Percentiles rank a stretch among this genome's conserved stretches.
phyloP scores from a whole-genome alignment of 768 basidiomycete species.

The Collybia nuda region DNA sequence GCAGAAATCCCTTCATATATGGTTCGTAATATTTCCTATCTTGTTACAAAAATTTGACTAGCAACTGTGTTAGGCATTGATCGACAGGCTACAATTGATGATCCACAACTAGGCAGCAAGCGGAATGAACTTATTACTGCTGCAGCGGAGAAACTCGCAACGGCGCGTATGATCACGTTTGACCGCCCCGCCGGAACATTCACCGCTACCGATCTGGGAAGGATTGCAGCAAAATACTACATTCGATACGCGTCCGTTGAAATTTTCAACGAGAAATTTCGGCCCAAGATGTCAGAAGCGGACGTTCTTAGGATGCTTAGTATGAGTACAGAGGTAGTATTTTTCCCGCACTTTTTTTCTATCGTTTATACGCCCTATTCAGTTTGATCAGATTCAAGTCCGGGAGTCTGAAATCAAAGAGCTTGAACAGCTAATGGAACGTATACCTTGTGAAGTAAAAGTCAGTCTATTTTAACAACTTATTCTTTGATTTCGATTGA shows the following conservation, averaged over 20 bases:
- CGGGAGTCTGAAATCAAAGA: slow-evolving; percentile 89
- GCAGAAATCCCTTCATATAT: slow-evolving; percentile 84
- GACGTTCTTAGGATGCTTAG: slow-evolving; percentile 86
- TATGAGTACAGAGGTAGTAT: slow-evolving; percentile 82
- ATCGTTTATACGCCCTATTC: slow-evolving; percentile 3
- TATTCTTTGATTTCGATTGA: too few relatives aligned
- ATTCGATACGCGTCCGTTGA: slow-evolving; percentile 84
- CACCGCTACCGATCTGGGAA: slow-evolving; percentile 84
- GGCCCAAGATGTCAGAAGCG: slow-evolving; percentile 86
- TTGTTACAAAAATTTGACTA: slow-evolving; percentile 6
- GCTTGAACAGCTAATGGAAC: slow-evolving; percentile 65
- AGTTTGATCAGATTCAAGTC: slow-evolving; percentile 96
- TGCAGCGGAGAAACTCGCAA: slow-evolving; percentile 67
- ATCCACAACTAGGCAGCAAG: slow-evolving; percentile 71
- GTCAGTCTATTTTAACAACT: slow-evolving; percentile 45
- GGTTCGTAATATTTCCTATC: slow-evolving; percentile 42
- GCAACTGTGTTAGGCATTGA: slow-evolving; percentile 56
- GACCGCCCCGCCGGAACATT: slow-evolving; percentile 60
- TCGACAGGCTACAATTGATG: slow-evolving; percentile 64
- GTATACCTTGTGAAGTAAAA: slow-evolving; percentile 78
- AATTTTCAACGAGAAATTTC: slow-evolving; percentile 79
- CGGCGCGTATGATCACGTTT: slow-evolving; percentile 80
- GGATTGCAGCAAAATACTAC: slow-evolving; percentile 97
- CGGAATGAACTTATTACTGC: slow-evolving; percentile 64
- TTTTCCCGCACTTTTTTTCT: not conserved